Conservation (phyloP, 2,329 filamentous ascomycete species). For the Septoria linicola region DNA sequence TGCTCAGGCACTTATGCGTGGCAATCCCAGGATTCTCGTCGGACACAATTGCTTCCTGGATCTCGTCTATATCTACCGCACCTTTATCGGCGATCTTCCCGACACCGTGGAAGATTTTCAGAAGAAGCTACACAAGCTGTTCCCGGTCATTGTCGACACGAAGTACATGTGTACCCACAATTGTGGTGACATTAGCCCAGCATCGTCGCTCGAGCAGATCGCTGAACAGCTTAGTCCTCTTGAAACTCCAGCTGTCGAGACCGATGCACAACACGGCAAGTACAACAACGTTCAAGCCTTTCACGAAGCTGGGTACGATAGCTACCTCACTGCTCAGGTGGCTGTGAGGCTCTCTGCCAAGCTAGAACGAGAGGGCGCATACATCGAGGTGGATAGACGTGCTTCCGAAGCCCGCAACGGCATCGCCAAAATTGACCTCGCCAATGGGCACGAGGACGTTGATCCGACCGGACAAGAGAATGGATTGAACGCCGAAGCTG, state of each 20-base stretch:
- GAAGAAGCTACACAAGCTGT: conserved; percentile 51
- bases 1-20: conserved; percentile 45
- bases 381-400: conserved; percentile 28
- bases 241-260: conserved; percentile 45
- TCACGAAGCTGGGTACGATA: conserved; percentile 65
- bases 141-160: conserved; percentile 60
- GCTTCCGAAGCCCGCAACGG: conserved; percentile 17
- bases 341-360: conserved; percentile 57
- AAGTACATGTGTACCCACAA: conserved; percentile 63
- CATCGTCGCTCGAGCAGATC: conserved; percentile 51
- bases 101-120: conserved; percentile 55
- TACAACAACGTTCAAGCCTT: conserved; percentile 44
- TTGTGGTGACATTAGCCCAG: conserved; percentile 53
- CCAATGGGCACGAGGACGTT: background rate
- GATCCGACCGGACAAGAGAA: conserved; percentile 10
- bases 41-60: conserved; percentile 67
- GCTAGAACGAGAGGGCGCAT: conserved; percentile 45
- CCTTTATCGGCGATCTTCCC: conserved; percentile 61
- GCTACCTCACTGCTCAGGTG: conserved; percentile 59
- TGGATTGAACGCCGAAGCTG: conserved; percentile 9
- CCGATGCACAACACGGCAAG: conserved; percentile 40
- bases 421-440: conserved; percentile 21
- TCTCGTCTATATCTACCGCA: conserved; percentile 62
- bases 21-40: conserved; percentile 54
- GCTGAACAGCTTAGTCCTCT: conserved; percentile 42